phyloP scores from a whole-genome alignment of 495 filamentous ascomycete genomes.

The Xylaria grammica region DNA sequence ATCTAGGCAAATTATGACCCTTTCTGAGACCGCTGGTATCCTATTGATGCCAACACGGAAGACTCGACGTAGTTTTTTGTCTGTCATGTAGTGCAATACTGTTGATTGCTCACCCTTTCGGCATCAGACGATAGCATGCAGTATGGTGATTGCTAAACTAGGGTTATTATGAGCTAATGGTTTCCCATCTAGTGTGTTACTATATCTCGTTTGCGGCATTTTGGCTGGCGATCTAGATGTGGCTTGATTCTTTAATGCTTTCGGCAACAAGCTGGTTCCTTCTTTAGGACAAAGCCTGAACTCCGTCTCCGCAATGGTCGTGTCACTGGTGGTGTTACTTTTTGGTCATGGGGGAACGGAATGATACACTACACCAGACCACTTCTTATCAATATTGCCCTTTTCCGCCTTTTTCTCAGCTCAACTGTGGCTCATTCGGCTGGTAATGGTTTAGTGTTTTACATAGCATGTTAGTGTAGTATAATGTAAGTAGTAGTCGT shows the following conservation, averaged over 20 bases:
- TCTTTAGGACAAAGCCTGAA: neutral
- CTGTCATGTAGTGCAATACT: neutral
- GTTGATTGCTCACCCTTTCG: neutral
- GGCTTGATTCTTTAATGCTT: neutral
- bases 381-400: too few relatives aligned
- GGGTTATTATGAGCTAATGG: neutral
- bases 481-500: too few relatives aligned
- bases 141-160: constrained; percentile 10
- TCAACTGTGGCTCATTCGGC: too few relatives aligned
- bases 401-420: too few relatives aligned
- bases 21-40: constrained; percentile 5
- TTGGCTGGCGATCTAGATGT: constrained; percentile 2
- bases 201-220: constrained; percentile 14
- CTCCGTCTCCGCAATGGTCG: constrained; percentile 7
- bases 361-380: too few relatives aligned
- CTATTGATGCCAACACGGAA: neutral
- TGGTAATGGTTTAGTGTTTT: too few relatives aligned
- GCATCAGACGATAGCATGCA: neutral
- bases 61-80: neutral
- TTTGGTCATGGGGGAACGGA: neutral
- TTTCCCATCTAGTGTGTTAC: neutral
- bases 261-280: constrained; percentile 4
- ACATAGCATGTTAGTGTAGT: too few relatives aligned
- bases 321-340: neutral
- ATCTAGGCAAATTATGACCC: constrained; percentile 15